These are phyloP conservation scores for Xylaria castorea DNA, from an alignment of 495 filamentous ascomycete species.

Conservation along the genomic window DNA sequence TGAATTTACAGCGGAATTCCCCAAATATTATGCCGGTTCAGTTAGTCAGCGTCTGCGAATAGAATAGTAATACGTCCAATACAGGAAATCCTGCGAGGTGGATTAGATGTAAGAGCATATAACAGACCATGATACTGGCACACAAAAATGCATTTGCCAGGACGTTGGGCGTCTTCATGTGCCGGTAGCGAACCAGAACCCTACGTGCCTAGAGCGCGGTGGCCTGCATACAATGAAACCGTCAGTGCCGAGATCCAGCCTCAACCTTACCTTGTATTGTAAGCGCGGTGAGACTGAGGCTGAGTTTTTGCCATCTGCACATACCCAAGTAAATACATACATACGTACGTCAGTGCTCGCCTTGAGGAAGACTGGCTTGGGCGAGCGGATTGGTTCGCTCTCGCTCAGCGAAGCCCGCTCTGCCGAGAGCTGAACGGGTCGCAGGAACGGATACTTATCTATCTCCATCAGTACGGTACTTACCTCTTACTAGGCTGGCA, in stretches of 20 bases:
- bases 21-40: not conserved
- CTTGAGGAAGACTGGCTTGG: not conserved
- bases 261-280: not conserved
- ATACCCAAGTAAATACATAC: not conserved
- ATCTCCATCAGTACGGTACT: not conserved
- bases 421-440: not conserved
- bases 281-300: not conserved
- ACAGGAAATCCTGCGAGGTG: not conserved
- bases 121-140: not conserved
- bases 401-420: not conserved
- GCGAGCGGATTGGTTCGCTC: not conserved
- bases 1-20: not conserved
- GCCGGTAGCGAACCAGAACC: not conserved
- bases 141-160: not conserved
- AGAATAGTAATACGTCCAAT: not conserved
- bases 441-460: slow-evolving; percentile 3
- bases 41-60: not conserved
- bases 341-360: not conserved
- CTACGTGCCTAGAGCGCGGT: not conserved
- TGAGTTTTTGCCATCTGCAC: not conserved
- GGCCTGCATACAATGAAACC: not conserved
- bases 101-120: not conserved
- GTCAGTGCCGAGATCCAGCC: not conserved
- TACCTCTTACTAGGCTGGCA: not conserved
- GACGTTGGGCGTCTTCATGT: not conserved